Evolutionary conservation across 78 protist genomes (phyloP).

Genomic region (Dictyostelium intermedium): DNA sequence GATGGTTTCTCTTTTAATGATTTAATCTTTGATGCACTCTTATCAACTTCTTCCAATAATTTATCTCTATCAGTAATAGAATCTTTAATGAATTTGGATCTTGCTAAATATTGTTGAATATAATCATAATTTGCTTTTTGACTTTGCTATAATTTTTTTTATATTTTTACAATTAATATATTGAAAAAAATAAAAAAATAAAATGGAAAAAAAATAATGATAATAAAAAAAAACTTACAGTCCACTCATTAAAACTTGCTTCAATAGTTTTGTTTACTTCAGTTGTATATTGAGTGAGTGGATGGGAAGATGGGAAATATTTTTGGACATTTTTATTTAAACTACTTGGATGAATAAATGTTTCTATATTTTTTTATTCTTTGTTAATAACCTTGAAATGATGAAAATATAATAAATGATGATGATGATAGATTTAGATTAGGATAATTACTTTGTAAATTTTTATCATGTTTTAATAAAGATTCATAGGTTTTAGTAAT

Average conservation of each 20-base stretch:
- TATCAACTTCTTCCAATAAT: constrained; percentile 24
- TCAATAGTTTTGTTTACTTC: constrained; percentile 27
- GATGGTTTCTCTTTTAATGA: constrained; percentile 50
- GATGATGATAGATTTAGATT: not conserved
- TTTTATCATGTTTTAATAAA: constrained; percentile 44
- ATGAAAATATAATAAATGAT: not conserved
- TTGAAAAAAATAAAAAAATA: not conserved
- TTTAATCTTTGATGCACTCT: constrained; percentile 29
- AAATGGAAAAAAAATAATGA: not conserved
- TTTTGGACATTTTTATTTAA: constrained; percentile 32
- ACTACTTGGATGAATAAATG: constrained; percentile 69
- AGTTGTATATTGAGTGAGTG: not conserved
- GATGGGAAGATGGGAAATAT: constrained; percentile 30
- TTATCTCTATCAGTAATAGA: constrained; percentile 19
- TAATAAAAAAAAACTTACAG: not conserved
- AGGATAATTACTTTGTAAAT: constrained; percentile 45
- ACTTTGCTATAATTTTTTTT: not conserved
- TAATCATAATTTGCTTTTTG: constrained; percentile 54
- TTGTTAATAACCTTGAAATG: not conserved
- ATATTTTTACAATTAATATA: not conserved
- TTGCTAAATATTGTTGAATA: constrained; percentile 45
- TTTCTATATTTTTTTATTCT: not conserved
- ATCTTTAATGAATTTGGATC: constrained; percentile 29
- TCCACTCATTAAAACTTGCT: constrained; percentile 37
- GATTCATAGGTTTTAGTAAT: constrained; percentile 25